phyloP scores from a whole-genome alignment of 176 grass and related monocot genomes.

The Oryza meridionalis region DNA sequence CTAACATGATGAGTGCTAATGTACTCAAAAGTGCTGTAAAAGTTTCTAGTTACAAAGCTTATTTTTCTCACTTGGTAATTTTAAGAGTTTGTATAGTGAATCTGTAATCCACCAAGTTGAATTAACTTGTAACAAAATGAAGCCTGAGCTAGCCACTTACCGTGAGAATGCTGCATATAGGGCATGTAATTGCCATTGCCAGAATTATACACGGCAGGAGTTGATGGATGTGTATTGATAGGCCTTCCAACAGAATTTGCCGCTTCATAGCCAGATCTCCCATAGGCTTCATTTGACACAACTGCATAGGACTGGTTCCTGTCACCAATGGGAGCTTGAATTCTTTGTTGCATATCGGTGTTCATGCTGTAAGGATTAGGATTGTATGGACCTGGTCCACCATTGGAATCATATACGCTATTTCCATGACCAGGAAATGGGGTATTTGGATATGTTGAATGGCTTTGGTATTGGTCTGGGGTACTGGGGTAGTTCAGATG shows the following conservation, averaged over 20 bases:
- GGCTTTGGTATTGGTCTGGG: constrained; percentile 1
- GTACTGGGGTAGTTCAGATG: constrained; percentile 36
- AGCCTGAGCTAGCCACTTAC: constrained; percentile 22
- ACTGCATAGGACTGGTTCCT: constrained; percentile 19
- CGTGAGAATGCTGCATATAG: constrained; percentile 38
- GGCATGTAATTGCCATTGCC: constrained; percentile 17
- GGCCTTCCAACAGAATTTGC: constrained; percentile 33
- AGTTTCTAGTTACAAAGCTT: neutral
- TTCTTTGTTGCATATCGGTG: constrained; percentile 21
- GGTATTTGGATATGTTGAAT: constrained; percentile 41
- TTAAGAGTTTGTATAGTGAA: neutral
- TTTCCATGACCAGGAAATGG: constrained; percentile 31
- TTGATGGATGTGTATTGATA: constrained; percentile 28
- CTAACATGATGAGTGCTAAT: constrained; percentile 2
- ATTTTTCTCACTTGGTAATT: neutral
- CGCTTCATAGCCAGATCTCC: constrained; percentile 36
- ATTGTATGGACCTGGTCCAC: constrained; percentile 21
- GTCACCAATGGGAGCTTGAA: constrained; percentile 16
- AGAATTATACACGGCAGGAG: constrained; percentile 27
- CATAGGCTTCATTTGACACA: constrained; percentile 28
- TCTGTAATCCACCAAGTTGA: neutral
- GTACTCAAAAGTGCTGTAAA: neutral
- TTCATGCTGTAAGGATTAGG: constrained; percentile 23
- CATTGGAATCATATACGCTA: constrained; percentile 23
- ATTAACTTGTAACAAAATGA: constrained; percentile 8